These are phyloP conservation scores for Aciculosporium take DNA, from an alignment of 2,329 filamentous ascomycete genomes.

Conservation along the genomic window DNA sequence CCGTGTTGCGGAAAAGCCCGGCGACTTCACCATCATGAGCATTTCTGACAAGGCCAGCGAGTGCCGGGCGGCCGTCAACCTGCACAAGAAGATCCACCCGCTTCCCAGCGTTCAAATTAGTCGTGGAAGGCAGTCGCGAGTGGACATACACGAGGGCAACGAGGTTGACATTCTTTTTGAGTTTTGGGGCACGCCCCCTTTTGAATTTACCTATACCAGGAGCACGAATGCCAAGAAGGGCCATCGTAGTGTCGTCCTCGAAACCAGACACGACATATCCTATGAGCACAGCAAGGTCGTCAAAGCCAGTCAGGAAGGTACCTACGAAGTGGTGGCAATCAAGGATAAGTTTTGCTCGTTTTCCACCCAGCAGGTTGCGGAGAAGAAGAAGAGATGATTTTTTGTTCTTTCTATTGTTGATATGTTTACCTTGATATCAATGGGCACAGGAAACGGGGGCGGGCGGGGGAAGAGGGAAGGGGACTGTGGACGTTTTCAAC, in stretches of 20 bases:
- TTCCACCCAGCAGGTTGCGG: conserved; percentile 48
- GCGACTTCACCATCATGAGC: conserved; percentile 74
- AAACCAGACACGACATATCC: conserved; percentile 79
- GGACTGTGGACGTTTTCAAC: conserved; percentile 11
- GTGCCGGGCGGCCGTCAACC: conserved; percentile 65
- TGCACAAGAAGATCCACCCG: conserved; percentile 75
- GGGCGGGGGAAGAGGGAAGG: too few relatives aligned
- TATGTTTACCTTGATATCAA: too few relatives aligned
- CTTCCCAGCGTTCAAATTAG: conserved; percentile 86
- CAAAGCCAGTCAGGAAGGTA: conserved; percentile 81
- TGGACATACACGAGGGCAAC: conserved; percentile 94
- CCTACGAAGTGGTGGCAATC: conserved; percentile 93
- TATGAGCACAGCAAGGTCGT: conserved; percentile 71
- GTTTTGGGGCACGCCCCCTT: conserved; percentile 89
- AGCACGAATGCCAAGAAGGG: conserved; percentile 73
- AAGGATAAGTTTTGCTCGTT: conserved; percentile 89
- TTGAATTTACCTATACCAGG: conserved; percentile 93
- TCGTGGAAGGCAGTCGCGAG: conserved; percentile 62
- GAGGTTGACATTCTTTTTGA: conserved; percentile 89
- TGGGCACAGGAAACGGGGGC: too few relatives aligned
- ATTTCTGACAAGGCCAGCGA: conserved; percentile 79
- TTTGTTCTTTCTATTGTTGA: too few relatives aligned
- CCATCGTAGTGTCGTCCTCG: conserved; percentile 65
- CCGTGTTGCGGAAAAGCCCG: conserved; percentile 82
- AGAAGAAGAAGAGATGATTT: conserved; percentile 25